Evolutionary conservation across 768 basidiomycete genomes (phyloP), one percentile per base, ranked within the genome.

Genomic region (Lactarius psammicola): DNA sequence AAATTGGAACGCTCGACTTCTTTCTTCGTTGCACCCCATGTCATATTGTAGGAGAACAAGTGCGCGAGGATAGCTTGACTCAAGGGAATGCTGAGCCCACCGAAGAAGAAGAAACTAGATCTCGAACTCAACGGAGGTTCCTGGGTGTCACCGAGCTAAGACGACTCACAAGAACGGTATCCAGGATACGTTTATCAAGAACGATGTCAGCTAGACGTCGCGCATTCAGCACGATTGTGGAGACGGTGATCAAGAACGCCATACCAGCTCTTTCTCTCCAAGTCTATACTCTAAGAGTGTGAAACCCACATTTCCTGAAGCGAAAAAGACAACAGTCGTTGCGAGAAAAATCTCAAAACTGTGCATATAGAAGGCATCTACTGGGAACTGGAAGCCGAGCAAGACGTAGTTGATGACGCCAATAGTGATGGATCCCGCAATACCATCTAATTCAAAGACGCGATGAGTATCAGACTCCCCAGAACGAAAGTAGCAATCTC

Each of bases 1-100:
- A 96, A 94, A 71, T 94, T 95, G 17, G 89, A 91, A 61, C 85
- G 82, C 76, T 94, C 88, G 53, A 95, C 91, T 75, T 91, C 90
- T 84, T 92, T 92, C 71, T 84, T 84, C 4, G 90, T 92, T 6
- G 89, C 86, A 28, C 85, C 84, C 91, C 90, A 92, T 11, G 84
- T 83, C 71, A 89, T 89, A 75, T 90, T 87, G 77, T 88, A 89
- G 7, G 87, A 88, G 75, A 90, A 88, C 76, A 88, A 64, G 69
- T 90, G 87, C 1, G 88, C 85, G 26, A 89, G 79, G 38, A 90
- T 77, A 1, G 88, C 85, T 30, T 82, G 81, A 33, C 82, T 79
- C 46, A 92, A 79, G 64, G 90, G 90, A 67, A 90, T 82, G 62
- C 86, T 87, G 57, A 93, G 78, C 1, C 90, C 89, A 30, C 86